Conservation (phyloP, 352 stramenopile genomes). For the Pythium insidiosum region DNA sequence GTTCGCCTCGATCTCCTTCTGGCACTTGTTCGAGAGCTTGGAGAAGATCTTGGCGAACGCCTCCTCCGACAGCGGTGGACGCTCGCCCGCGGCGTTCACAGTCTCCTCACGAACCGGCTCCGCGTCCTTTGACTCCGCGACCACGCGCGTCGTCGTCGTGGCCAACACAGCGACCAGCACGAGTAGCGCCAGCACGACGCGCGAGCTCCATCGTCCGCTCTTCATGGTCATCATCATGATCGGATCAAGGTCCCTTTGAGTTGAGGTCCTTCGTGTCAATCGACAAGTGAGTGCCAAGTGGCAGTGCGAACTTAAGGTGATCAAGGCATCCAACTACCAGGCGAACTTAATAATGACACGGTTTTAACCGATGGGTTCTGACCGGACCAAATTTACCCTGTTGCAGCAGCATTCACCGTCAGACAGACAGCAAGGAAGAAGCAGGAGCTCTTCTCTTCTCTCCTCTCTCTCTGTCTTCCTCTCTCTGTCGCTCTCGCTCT, state of each 20-base stretch:
- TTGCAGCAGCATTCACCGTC: no score
- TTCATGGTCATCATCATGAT: no score
- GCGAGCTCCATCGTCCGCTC: no score
- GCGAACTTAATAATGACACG: no score
- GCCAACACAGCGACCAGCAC: constrained; percentile 33
- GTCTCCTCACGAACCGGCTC: constrained; percentile 34
- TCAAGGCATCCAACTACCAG: no score
- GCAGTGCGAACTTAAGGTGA: constrained; percentile 16
- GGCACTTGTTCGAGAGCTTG: constrained; percentile 68
- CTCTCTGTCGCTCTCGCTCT: no score
- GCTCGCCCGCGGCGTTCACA: constrained; percentile 21
- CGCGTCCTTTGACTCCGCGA: constrained; percentile 21
- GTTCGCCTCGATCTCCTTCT: constrained; percentile 66
- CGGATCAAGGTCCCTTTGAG: no score
- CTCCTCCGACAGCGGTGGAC: constrained; percentile 45
- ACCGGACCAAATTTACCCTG: no score
- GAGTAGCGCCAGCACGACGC: constrained; percentile 41
- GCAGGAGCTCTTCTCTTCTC: no score
- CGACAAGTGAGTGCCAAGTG: constrained; percentile 11
- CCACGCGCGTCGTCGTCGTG: constrained; percentile 22
- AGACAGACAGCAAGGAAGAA: constrained; percentile 6
- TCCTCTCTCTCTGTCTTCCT: no score
- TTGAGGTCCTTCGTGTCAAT: no score
- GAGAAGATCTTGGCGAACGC: constrained; percentile 60
- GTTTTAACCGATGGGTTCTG: no score